Percentiles rank a stretch among this genome's conserved stretches.
phyloP scores from a whole-genome alignment of 1,284 basidiomycete species.

The Neolentinus lepideus region DNA sequence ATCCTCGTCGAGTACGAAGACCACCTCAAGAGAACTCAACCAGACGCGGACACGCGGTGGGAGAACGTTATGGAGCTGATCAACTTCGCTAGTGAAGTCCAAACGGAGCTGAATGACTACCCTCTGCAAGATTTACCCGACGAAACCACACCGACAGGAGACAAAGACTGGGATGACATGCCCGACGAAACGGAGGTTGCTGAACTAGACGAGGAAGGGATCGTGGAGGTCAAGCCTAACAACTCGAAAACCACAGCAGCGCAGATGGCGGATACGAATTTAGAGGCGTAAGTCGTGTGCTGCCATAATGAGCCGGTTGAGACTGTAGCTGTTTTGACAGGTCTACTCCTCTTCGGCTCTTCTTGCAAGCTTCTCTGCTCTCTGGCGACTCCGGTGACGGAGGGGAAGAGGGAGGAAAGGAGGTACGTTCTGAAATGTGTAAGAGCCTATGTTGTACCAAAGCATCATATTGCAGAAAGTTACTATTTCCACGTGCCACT shows the following conservation, averaged over 20 bases:
- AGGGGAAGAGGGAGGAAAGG: slow-evolving; percentile 31
- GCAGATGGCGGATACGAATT: no score
- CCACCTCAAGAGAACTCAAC: slow-evolving; percentile 64
- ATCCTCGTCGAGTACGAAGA: slow-evolving; percentile 61
- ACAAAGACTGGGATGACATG: slow-evolving; percentile 10
- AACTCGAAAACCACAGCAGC: neutral
- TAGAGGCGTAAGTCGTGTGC: no score
- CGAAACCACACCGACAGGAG: neutral
- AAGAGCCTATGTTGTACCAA: slow-evolving; percentile 2
- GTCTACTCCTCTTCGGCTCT: slow-evolving; percentile 65
- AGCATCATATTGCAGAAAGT: slow-evolving; percentile 51
- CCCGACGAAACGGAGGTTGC: slow-evolving; percentile 8
- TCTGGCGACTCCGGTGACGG: slow-evolving; percentile 44
- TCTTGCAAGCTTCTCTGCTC: slow-evolving; percentile 81
- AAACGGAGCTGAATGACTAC: slow-evolving; percentile 15
- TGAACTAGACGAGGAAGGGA: slow-evolving; percentile 13
- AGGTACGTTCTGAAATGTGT: neutral
- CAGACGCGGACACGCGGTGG: slow-evolving; percentile 74
- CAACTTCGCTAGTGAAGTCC: slow-evolving; percentile 56
- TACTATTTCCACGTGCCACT: slow-evolving; percentile 83
- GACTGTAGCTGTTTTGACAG: slow-evolving; percentile 22
- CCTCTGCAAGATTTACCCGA: neutral
- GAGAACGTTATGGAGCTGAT: slow-evolving; percentile 86
- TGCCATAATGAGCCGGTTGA: neutral
- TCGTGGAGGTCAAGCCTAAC: slow-evolving; percentile 1